Conservation (phyloP, 768 basidiomycete species). For the Xerocomellus chrysenteron region DNA sequence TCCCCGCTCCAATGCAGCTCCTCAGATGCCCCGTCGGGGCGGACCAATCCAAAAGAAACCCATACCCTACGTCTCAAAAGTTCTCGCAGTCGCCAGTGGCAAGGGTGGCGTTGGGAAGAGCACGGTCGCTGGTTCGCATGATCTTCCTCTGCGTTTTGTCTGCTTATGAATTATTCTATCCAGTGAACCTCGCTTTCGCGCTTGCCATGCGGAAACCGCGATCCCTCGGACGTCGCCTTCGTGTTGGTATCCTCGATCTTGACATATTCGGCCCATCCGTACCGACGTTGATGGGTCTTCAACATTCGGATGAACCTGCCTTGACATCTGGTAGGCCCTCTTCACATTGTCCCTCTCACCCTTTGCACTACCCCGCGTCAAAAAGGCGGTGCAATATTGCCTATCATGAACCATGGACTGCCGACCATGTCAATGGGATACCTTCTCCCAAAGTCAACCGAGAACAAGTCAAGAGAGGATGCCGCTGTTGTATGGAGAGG, state of each 20-base stretch:
- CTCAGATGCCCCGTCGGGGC: conserved; percentile 60
- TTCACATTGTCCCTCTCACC: not conserved
- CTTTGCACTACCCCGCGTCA: not conserved
- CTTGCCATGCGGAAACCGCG: conserved; percentile 48
- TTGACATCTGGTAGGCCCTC: conserved; percentile 62
- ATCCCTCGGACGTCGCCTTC: conserved; percentile 41
- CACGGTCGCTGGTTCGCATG: conserved; percentile 74
- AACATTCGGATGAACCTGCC: conserved; percentile 71
- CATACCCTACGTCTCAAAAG: conserved; percentile 74
- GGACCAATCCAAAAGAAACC: conserved; percentile 53
- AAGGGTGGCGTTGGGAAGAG: conserved; percentile 98
- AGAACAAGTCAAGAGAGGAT: conserved; percentile 56
- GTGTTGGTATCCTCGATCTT: conserved; percentile 88
- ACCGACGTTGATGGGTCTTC: conserved; percentile 90
- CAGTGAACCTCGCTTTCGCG: conserved; percentile 82
- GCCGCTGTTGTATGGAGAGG: conserved; percentile 93
- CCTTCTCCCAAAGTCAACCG: conserved; percentile 61
- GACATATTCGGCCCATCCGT: conserved; percentile 96
- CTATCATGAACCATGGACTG: conserved; percentile 83
- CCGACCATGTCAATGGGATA: conserved; percentile 99
- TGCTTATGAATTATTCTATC: conserved; percentile 6
- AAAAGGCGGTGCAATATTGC: conserved; percentile 73
- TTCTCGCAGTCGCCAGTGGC: conserved; percentile 85
- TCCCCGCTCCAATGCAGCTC: conserved; percentile 37
- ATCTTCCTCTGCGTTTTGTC: not conserved